A percentile compares a stretch with the other conserved stretches of the same genome.
Evolutionary conservation across 2,329 filamentous ascomycete species (phyloP).

Genomic region (Aureobasidium namibiae): DNA sequence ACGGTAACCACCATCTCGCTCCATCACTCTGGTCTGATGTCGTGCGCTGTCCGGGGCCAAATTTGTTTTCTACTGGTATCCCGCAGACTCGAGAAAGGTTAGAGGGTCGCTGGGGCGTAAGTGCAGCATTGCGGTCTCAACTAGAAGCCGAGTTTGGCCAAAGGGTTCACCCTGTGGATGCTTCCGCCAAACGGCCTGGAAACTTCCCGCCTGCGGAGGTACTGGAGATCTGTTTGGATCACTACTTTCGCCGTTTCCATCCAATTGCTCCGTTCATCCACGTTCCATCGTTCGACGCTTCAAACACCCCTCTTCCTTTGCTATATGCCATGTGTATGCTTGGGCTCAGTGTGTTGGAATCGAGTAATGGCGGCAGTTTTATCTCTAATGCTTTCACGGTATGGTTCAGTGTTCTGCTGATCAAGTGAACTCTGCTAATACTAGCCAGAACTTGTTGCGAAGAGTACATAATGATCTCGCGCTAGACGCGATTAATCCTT

Average conservation of each 20-base stretch:
- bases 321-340: constrained; percentile 47
- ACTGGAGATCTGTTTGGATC: constrained; percentile 45
- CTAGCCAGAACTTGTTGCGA: constrained; percentile 27
- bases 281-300: constrained; percentile 44
- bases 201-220: constrained; percentile 41
- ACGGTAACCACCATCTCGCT: constrained; percentile 26
- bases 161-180: constrained; percentile 15
- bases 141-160: constrained; percentile 27
- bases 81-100: constrained; percentile 24
- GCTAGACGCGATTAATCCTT: constrained; percentile 32
- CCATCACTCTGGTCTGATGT: constrained; percentile 29
- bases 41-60: constrained; percentile 24
- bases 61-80: constrained; percentile 27
- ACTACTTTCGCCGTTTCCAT: constrained; percentile 47
- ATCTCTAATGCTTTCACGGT: constrained; percentile 39
- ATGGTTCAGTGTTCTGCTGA: constrained; percentile 14
- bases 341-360: constrained; percentile 44
- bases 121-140: constrained; percentile 32
- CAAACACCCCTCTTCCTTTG: constrained; percentile 38
- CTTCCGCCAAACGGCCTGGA: constrained; percentile 20
- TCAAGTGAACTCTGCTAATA: not conserved
- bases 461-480: constrained; percentile 36
- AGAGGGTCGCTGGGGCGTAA: constrained; percentile 30
- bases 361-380: constrained; percentile 43
- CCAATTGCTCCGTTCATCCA: constrained; percentile 46